These are phyloP conservation scores for Excoecaria cochinchinensis DNA, from an alignment of 345 rosid species.

Conservation along the genomic window DNA sequence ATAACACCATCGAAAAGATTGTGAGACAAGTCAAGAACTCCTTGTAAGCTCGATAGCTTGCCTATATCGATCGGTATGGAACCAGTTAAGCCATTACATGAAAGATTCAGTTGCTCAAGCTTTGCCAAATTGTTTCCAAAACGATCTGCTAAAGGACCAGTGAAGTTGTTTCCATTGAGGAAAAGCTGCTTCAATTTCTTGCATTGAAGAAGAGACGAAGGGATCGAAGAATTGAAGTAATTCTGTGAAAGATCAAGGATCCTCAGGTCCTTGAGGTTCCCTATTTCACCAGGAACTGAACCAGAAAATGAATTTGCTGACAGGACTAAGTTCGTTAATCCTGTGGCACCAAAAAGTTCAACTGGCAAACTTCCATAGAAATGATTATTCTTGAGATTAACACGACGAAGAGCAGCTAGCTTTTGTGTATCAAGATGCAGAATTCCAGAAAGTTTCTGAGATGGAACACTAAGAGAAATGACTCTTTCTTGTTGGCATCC, in stretches of 20 bases:
- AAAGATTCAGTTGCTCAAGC: slow-evolving; percentile 25
- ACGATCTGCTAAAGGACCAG: slow-evolving; percentile 23
- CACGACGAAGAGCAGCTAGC: slow-evolving; percentile 12
- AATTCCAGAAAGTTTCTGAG: slow-evolving; percentile 14
- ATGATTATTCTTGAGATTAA: slow-evolving; percentile 24
- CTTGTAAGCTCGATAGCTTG: slow-evolving; percentile 21
- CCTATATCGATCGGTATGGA: slow-evolving; percentile 23
- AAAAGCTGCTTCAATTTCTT: slow-evolving; percentile 23
- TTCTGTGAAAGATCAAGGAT: slow-evolving; percentile 26
- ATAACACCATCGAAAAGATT: slow-evolving; percentile 25
- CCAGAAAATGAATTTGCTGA: slow-evolving; percentile 31
- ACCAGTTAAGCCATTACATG: slow-evolving; percentile 22
- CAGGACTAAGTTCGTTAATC: slow-evolving; percentile 19
- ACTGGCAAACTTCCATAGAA: slow-evolving; percentile 21
- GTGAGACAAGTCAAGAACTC: slow-evolving; percentile 28
- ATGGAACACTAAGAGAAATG: slow-evolving; percentile 17
- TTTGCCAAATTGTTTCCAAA: slow-evolving; percentile 21
- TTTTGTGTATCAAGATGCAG: slow-evolving; percentile 23
- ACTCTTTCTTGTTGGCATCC: slow-evolving; percentile 17
- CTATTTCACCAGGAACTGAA: slow-evolving; percentile 24
- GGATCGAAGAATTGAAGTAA: slow-evolving; percentile 17
- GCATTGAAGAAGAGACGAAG: slow-evolving; percentile 25
- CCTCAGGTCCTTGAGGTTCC: slow-evolving; percentile 18
- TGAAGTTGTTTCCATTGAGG: slow-evolving; percentile 24
- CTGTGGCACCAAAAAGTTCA: slow-evolving; percentile 19